Base-by-base conservation (phyloP, 305 asterid genomes). In the Galium porrigens region DNA sequence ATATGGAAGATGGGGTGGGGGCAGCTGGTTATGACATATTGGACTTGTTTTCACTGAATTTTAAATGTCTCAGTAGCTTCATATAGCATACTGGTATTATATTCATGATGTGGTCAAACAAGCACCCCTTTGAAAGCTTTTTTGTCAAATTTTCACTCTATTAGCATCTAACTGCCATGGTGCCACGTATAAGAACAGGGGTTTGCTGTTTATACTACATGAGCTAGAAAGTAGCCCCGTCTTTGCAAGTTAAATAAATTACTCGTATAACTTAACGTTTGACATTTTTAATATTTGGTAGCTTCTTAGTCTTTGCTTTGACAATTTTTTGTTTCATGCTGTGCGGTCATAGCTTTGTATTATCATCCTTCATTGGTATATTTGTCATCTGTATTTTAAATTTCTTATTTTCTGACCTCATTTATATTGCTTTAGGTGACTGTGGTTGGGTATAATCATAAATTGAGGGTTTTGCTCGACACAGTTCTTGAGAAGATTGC, bases 391-490 rank as follows among this genome's bases (percentile, higher is more conserved):
- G 11, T 3, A 22, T 7, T 63, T 48, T 22, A 46, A n/a, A 29
- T n/a, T 25, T 61, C 20, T 44, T 18, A 36, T 41, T 15, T 56
- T 32, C 25, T 59, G 46, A 20, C 32, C 48, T 61, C 52, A 37
- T 54, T 52, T 63, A 62, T 51, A 39, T 69, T 60, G 70, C 17
- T 70, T 65, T 72, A 92, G 98, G 86, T 92, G 76, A 85, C 91
- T 62, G 78, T 87, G 61, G 77, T 85, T 64, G 98, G 98, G 67
- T 92, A 86, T 80, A 87, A 82, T 71, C 84, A 92, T 85, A 92
- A 92, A 78, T 81, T 92, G 72, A 79, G 76, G 75, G 72, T 80
- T 78, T 82, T 92, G 74, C 82, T 92, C 75, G 86, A 89, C 71
- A 88, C 90, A 11, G 91, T 92, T 57, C 68, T 85, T 72, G 75